Evolutionary conservation across 192 early-diverging fungal genomes (phyloP), one percentile per base, ranked within the genome.

Genomic region (Podila horticola): DNA sequence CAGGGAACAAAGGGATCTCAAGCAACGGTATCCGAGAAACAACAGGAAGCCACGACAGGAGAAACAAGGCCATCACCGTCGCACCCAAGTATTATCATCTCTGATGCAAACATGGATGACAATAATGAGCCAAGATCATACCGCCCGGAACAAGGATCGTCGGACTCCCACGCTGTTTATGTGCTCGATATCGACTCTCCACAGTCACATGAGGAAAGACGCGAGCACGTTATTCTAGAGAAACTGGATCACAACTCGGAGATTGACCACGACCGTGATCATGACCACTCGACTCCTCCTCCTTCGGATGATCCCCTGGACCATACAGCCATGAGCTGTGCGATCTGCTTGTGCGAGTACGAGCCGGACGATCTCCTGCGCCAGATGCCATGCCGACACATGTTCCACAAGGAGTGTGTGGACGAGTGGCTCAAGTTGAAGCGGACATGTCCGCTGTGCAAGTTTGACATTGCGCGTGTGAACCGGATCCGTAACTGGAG

Each of bases 341-440:
- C 91, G 17, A 96, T 96, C 71, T 96, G 94, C 64, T 79, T 96
- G 61, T 84, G 84, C 63, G 83, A 86, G 9, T 96, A 96, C 64
- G 94, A 95, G 73, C 88, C 92, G n/a, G 87, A 89, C 55, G 93
- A 94, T 7, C 82, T 91, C 2, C 83, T 96, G 12, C 87, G 92
- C 24, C 84, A 88, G 62, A 72, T 95, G 73, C 89, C 87, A 60
- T 96, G 94, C 77, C 79, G 84, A 15, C 94, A 96, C 76, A 91
- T 92, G 66, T 93, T 96, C 77, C 94, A 96, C 82, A 90, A 89
- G 72, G 84, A 90, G 28, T 96, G 94, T 73, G 93, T 95, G 0
- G 90, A 93, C 72, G 92, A 93, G 83, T 96, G 94, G 94, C 87
- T 96, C 50, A 86, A 87, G 58, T 82, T 94, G 62, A 95, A 94